Evolutionary conservation across 306 rosid genomes (phyloP).

Genomic region (Astragalus glycyphyllos): DNA sequence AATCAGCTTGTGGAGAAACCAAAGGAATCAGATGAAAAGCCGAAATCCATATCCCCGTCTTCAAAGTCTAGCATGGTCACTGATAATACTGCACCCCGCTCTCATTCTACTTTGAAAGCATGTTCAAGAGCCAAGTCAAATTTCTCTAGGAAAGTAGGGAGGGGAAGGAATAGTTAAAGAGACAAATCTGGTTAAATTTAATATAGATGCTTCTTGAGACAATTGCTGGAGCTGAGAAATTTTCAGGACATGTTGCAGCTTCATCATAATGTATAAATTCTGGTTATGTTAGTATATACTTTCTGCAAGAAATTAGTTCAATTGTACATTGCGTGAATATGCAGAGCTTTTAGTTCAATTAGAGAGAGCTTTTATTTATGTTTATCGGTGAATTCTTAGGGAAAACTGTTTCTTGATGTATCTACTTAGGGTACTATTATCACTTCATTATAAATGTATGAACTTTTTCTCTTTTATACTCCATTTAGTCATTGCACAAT

Average conservation of each 20-base stretch:
- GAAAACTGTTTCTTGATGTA: constrained; percentile 10
- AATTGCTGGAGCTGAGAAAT: constrained; percentile 27
- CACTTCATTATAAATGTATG: not conserved
- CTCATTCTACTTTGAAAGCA: constrained; percentile 42
- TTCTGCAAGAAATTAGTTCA: constrained; percentile 42
- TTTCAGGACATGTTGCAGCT: constrained; percentile 7
- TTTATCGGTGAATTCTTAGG: constrained; percentile 11
- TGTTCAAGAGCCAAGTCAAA: constrained; percentile 51
- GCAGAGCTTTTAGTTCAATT: no score
- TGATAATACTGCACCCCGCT: constrained; percentile 32
- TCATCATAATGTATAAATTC: constrained; percentile 40
- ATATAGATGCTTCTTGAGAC: constrained; percentile 7
- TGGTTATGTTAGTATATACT: constrained; percentile 38
- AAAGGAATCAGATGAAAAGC: constrained; percentile 50
- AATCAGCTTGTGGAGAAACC: constrained; percentile 48
- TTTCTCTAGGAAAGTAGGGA: constrained; percentile 52
- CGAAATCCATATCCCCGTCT: constrained; percentile 44
- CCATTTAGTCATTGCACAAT: not conserved
- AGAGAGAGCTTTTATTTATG: constrained; percentile 19
- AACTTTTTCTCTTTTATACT: not conserved
- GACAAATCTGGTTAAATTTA: constrained; percentile 37
- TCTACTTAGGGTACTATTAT: constrained; percentile 6
- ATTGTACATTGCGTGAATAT: constrained; percentile 48
- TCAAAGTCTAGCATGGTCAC: constrained; percentile 47
- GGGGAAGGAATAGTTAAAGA: constrained; percentile 53